phyloP scores from a whole-genome alignment of 305 asterid genomes.

The Withania somnifera region DNA sequence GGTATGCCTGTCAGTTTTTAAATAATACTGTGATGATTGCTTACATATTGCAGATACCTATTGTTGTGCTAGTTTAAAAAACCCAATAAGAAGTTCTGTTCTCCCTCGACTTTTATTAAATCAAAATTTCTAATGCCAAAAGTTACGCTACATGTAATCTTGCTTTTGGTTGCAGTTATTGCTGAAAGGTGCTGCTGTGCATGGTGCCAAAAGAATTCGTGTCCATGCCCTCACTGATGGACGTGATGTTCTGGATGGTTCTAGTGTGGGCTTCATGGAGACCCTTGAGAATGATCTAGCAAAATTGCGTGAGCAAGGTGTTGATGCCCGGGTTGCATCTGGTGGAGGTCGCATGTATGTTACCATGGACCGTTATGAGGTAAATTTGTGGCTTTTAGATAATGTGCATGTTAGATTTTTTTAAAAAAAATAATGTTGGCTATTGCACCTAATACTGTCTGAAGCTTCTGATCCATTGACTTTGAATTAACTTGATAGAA shows the following conservation, averaged over 20 bases:
- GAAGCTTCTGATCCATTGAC: background rate
- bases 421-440: background rate
- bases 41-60: background rate
- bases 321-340: constrained; percentile 86
- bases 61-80: background rate
- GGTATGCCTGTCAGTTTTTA: constrained; percentile 23
- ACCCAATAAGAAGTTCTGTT: background rate
- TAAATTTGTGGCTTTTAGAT: constrained; percentile 6
- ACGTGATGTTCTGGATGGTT: constrained; percentile 91
- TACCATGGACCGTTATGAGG: constrained; percentile 97
- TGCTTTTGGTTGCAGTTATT: constrained; percentile 44
- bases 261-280: constrained; percentile 81
- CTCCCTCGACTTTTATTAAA: constrained; percentile 2
- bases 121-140: background rate
- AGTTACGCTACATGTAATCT: background rate
- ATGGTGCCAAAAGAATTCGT: constrained; percentile 83
- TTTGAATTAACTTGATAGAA: background rate
- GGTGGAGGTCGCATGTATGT: constrained; percentile 98
- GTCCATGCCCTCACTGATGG: constrained; percentile 89
- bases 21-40: background rate
- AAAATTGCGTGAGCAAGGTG: constrained; percentile 56
- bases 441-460: background rate
- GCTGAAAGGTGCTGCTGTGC: constrained; percentile 74
- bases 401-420: background rate
- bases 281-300: constrained; percentile 72